Base-by-base conservation (phyloP, 2,329 filamentous ascomycete genomes). In the Trichoderma asperellum region DNA sequence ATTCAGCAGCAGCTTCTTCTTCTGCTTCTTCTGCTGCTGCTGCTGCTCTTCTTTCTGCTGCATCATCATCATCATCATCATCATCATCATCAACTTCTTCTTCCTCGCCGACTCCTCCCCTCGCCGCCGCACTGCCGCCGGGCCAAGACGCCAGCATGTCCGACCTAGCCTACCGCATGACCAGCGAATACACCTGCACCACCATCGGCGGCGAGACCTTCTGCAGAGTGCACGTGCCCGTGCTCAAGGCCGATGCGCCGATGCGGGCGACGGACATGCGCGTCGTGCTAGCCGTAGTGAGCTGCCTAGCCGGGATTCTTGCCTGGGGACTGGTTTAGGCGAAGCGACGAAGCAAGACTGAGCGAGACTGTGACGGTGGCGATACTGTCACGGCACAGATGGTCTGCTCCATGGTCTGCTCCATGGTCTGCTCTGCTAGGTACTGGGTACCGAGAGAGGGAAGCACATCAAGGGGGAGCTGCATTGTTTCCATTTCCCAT, bases 211-310 rank as follows among this genome's bases (percentile, higher is more conserved):
- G 75, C 11, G 59, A 70, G n/a, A 75, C 77, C 68, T 76, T 76
- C 52, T 80, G 79, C 68, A 79, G 78, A 6, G 81, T 79, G 79
- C 78, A 78, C 67, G 75, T 79, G 14, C 79, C 79, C 1, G 72
- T 80, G 0, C 70, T 76, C 58, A 75, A 77, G 72, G 73, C 72
- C 10, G 72, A 71, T 65, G 72, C 70, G 47, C 69, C 66, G 52
- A 64, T 64, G 74, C 68, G 3, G 73, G 62, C 64, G 27, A 73
- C 73, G 16, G 73, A 73, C 5, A 72, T 71, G 24, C 72, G 74
- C 5, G 64, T 73, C 49, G 75, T 76, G 16, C 70, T 70, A 52
- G 68, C 71, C 2, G 70, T 70, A 10, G 72, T 74, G 40, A 72
- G 21, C 10, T 73, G 72, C 21, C n/a, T 75, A 34, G 74, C 75